Conservation (phyloP, 495 filamentous ascomycete genomes). For the Hapsidospora chrysogenum region DNA sequence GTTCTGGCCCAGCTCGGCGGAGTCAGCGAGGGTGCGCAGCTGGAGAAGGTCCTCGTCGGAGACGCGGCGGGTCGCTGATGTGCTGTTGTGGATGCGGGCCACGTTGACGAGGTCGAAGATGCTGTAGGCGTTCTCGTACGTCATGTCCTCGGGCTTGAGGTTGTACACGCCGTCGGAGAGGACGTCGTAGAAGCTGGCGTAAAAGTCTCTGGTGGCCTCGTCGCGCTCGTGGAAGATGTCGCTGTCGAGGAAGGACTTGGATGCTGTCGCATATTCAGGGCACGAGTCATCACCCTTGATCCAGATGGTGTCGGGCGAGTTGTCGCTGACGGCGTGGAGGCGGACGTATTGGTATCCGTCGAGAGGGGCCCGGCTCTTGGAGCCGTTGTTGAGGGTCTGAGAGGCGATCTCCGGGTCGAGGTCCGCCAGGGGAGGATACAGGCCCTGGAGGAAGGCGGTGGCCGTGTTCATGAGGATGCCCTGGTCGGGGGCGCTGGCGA, state of each 20-base stretch:
- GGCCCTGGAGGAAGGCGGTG: slow-evolving; percentile 61
- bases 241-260: not conserved
- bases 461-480: slow-evolving; percentile 51
- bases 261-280: not conserved
- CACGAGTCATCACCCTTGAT: not conserved
- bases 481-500: slow-evolving; percentile 40
- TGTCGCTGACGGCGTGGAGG: slow-evolving; percentile 38
- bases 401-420: no score
- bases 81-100: slow-evolving; percentile 51
- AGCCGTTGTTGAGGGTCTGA: slow-evolving; percentile 43
- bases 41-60: slow-evolving; percentile 29
- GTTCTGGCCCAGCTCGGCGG: slow-evolving; percentile 51
- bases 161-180: not conserved
- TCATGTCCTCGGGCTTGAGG: slow-evolving; percentile 6
- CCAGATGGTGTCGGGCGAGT: slow-evolving; percentile 16
- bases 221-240: not conserved
- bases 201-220: slow-evolving; percentile 42
- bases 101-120: slow-evolving; percentile 69
- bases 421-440: slow-evolving; percentile 55
- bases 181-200: slow-evolving; percentile 13
- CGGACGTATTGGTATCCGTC: slow-evolving; percentile 59
- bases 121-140: slow-evolving; percentile 56
- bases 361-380: slow-evolving; percentile 38
- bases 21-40: slow-evolving; percentile 39
- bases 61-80: slow-evolving; percentile 16